phyloP scores from a whole-genome alignment of 2,329 filamentous ascomycete species.

The Xylogone sp. region DNA sequence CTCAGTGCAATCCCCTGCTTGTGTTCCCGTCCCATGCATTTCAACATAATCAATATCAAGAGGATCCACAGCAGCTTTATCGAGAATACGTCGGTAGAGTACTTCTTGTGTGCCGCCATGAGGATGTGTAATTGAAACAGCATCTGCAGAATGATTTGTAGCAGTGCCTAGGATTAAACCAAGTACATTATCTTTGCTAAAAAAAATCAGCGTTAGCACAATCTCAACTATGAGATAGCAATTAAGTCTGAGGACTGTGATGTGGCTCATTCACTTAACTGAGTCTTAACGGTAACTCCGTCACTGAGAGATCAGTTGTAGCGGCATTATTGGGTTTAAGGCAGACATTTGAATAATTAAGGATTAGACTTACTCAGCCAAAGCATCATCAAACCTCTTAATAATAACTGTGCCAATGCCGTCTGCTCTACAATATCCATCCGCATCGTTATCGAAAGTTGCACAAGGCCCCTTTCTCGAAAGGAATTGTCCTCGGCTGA shows the following conservation, averaged over 20 bases:
- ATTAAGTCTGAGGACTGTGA: too few relatives aligned
- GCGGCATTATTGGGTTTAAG: too few relatives aligned
- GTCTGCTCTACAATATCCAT: slow-evolving; percentile 52
- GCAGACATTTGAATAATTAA: too few relatives aligned
- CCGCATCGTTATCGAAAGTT: slow-evolving; percentile 42
- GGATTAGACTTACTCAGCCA: slow-evolving; percentile 31
- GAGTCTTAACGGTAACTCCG: too few relatives aligned
- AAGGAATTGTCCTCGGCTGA: slow-evolving; percentile 26
- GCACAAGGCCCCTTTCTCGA: slow-evolving; percentile 41
- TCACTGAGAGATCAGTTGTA: too few relatives aligned
- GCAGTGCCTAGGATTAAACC: slow-evolving; percentile 63
- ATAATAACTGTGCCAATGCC: slow-evolving; percentile 44
- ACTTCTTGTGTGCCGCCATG: slow-evolving; percentile 71
- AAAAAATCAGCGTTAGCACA: too few relatives aligned
- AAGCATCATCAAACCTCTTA: slow-evolving; percentile 46
- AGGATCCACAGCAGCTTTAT: slow-evolving; percentile 70
- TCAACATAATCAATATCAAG: slow-evolving; percentile 79
- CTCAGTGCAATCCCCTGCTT: slow-evolving; percentile 78
- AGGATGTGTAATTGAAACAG: slow-evolving; percentile 79
- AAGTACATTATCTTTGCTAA: slow-evolving; percentile 40
- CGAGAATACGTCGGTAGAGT: slow-evolving; percentile 67
- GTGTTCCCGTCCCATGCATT: slow-evolving; percentile 86
- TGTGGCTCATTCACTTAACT: too few relatives aligned
- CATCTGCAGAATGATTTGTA: slow-evolving; percentile 79
- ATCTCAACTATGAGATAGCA: too few relatives aligned